phyloP scores from a whole-genome alignment of 208 protist genomes.

The Leishmania arabica region DNA sequence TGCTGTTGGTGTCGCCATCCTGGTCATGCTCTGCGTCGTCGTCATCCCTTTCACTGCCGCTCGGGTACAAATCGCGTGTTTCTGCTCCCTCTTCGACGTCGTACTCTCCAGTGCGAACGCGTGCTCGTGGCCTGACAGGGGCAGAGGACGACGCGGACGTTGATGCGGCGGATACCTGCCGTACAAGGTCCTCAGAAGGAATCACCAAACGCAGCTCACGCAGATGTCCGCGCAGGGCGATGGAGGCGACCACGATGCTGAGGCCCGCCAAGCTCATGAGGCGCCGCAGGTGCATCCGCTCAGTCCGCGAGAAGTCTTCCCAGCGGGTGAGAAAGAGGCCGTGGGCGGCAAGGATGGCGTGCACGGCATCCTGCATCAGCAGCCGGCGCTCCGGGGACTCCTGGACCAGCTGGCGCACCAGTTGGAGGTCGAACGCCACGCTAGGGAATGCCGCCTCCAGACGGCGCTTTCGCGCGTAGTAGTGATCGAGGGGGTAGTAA shows the following conservation, averaged over 20 bases:
- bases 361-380: constrained; percentile 67
- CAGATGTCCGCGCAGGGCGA: constrained; percentile 29
- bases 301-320: constrained; percentile 16
- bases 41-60: background rate
- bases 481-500: constrained; percentile 50
- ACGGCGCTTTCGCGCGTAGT: constrained; percentile 54
- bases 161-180: background rate
- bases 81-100: background rate
- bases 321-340: constrained; percentile 18
- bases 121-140: background rate
- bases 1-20: background rate
- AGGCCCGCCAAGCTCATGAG: constrained; percentile 52
- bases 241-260: constrained; percentile 41
- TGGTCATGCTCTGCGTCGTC: background rate
- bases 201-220: constrained; percentile 51
- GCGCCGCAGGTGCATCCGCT: constrained; percentile 29
- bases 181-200: constrained; percentile 35
- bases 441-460: constrained; percentile 20
- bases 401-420: constrained; percentile 50
- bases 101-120: background rate
- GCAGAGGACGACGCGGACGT: background rate
- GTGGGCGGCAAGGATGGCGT: constrained; percentile 63
- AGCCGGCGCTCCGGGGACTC: constrained; percentile 64
- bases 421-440: constrained; percentile 53
- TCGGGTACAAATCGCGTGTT: background rate